phyloP scores from a whole-genome alignment of 371 early-diverging fungal species.

The Paraphysoderma sedebokerense region DNA sequence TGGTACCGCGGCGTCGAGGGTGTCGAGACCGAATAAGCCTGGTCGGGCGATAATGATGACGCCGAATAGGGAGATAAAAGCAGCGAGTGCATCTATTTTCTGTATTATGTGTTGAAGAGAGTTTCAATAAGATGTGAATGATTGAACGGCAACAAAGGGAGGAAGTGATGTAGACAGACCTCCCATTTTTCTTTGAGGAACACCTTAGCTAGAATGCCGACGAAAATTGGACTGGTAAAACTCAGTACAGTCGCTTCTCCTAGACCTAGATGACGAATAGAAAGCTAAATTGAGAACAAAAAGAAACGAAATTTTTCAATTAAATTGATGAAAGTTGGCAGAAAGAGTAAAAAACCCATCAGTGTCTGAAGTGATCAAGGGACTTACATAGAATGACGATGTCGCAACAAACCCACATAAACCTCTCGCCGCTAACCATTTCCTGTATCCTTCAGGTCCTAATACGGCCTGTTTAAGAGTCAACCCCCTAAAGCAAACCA shows the following conservation, averaged over 20 bases:
- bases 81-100: neutral
- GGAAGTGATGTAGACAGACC: neutral
- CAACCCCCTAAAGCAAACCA: neutral
- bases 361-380: too few species aligned
- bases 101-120: neutral
- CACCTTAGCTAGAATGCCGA: neutral
- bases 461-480: neutral
- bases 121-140: neutral
- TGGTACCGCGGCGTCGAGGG: too few species aligned
- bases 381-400: too few species aligned
- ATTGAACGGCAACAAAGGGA: neutral
- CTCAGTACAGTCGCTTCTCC: neutral
- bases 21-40: neutral
- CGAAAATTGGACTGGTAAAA: neutral
- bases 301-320: neutral
- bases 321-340: too few species aligned
- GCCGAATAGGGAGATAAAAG: neutral
- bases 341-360: too few species aligned
- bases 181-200: neutral
- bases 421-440: neutral
- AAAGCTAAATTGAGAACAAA: neutral
- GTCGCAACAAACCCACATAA: neutral
- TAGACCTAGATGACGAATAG: neutral
- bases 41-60: neutral
- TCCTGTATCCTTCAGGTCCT: too few species aligned